A percentile compares a stretch with the other conserved stretches of the same genome.
Evolutionary conservation across 257 asterid species (phyloP).

Genomic region (Solanum etuberosum): DNA sequence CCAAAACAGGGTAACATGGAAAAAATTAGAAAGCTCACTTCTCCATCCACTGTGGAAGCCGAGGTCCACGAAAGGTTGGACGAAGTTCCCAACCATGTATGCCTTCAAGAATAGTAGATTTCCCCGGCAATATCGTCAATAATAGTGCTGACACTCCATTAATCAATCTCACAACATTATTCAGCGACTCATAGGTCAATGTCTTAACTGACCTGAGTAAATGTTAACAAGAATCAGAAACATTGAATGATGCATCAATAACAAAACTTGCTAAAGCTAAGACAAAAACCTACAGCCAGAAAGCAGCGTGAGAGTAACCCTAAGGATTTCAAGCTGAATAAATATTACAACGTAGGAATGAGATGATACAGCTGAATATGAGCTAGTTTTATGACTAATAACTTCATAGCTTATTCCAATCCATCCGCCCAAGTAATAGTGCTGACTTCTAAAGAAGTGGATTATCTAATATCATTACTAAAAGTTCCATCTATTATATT

Average conservation of each 20-base stretch:
- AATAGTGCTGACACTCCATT: slow-evolving; percentile 88
- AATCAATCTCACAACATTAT: slow-evolving; percentile 81
- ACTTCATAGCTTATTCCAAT: not conserved
- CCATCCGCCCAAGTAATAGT: not conserved
- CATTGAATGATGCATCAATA: not conserved
- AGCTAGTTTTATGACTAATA: not conserved
- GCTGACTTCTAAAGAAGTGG: not conserved
- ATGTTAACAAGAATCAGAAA: not conserved
- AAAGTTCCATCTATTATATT: not conserved
- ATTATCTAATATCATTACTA: not conserved
- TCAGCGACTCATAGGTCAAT: slow-evolving; percentile 74
- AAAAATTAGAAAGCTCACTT: slow-evolving; percentile 38
- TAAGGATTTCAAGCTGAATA: not conserved
- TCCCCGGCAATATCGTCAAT: slow-evolving; percentile 85
- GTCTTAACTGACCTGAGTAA: slow-evolving; percentile 84
- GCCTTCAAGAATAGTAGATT: slow-evolving; percentile 90
- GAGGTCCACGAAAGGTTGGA: slow-evolving; percentile 94
- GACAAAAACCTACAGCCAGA: not conserved
- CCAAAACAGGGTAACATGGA: not conserved
- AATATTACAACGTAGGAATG: not conserved
- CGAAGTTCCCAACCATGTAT: slow-evolving; percentile 99
- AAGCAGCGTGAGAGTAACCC: not conserved
- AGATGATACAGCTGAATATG: not conserved
- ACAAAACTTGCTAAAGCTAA: not conserved
- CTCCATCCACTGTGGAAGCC: slow-evolving; percentile 99